A percentile compares a stretch with the other conserved stretches of the same genome.
phyloP scores from a whole-genome alignment of 2,329 filamentous ascomycete genomes.

The Fonsecaea monophora region DNA sequence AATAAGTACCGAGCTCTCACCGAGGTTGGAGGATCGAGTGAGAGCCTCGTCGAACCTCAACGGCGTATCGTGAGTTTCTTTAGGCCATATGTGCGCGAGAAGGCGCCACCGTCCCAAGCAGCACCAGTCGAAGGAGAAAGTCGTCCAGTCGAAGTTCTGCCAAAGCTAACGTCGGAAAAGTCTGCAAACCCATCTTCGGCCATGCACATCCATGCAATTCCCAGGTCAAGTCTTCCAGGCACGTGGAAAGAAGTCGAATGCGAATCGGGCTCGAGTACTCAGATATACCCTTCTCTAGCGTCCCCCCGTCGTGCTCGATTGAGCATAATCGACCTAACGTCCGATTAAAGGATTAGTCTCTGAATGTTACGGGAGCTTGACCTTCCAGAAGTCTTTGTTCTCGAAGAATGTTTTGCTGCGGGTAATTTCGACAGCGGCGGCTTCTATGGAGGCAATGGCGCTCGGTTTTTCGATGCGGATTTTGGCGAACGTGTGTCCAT shows the following conservation, averaged over 20 bases:
- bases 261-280: constrained; percentile 30
- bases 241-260: constrained; percentile 43
- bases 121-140: neutral
- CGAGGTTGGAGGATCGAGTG: neutral
- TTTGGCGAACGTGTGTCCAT: constrained; percentile 54
- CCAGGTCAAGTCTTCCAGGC: constrained; percentile 47
- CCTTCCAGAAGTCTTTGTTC: constrained; percentile 42
- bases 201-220: constrained; percentile 39
- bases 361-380: constrained; percentile 36
- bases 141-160: constrained; percentile 1
- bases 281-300: neutral
- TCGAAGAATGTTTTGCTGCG: constrained; percentile 54
- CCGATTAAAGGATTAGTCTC: constrained; percentile 19
- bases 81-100: constrained; percentile 21
- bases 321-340: constrained; percentile 39
- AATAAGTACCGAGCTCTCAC: constrained; percentile 9
- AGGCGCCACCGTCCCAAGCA: neutral
- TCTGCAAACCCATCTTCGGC: neutral
- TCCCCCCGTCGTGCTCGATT: constrained; percentile 26
- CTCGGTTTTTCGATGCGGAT: constrained; percentile 59
- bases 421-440: constrained; percentile 58
- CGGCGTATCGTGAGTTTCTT: constrained; percentile 33
- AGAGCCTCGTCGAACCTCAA: constrained; percentile 7
- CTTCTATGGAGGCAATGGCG: constrained; percentile 57
- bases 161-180: constrained; percentile 14